Base-by-base conservation (phyloP, 2,329 filamentous ascomycete genomes). In the Aureobasidium sp. region DNA sequence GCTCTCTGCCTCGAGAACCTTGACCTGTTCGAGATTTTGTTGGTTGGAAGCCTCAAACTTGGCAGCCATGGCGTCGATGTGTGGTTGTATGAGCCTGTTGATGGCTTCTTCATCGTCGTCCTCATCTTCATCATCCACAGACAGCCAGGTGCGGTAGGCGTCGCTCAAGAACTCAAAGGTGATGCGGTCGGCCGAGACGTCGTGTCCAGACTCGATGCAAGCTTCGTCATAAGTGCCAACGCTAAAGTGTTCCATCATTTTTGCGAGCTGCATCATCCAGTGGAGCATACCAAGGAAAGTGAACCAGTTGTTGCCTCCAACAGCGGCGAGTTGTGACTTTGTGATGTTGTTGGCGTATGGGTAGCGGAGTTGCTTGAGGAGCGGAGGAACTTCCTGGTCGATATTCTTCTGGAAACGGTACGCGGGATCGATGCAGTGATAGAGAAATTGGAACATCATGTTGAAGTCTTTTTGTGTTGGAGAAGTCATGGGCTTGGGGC, bases 381-480 rank as follows among this genome's bases (percentile, higher is more conserved):
- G 87, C 0, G 91, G 87, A 14, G 93, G 92, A 0, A 97, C 92
- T 73, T 99, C 95, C 62, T 93, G 88, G 73, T 97, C 94, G 70
- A 97, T 96, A 56, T 88, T 90, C 74, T 97, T 97, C 70, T 92
- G 87, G 70, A 99, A 97, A 39, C 87, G 86, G 74, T 97, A 95
- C 68, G 87, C 89, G 0, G 94, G 94, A 72, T 99, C 94, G 71
- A 99, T 95, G 62, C 91, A 89, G 70, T 91, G 90, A 75, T 99
- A 99, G 3, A 99, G 81, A 90, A 93, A 99, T 71, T 97, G 91
- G 71, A 99, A 99, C 82, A 99, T 96, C 75, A 85, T 88, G 71
- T 95, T 94, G 78, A 99, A 99, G 73, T 99, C 94, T 72, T 99
- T 99, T 69, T 97, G 93, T 0, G 93, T 99, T 0, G 94, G 95